Percentiles rank a stretch among this genome's conserved stretches.
phyloP scores from a whole-genome alignment of 1,284 basidiomycete genomes.

The Xanthoconium separans region DNA sequence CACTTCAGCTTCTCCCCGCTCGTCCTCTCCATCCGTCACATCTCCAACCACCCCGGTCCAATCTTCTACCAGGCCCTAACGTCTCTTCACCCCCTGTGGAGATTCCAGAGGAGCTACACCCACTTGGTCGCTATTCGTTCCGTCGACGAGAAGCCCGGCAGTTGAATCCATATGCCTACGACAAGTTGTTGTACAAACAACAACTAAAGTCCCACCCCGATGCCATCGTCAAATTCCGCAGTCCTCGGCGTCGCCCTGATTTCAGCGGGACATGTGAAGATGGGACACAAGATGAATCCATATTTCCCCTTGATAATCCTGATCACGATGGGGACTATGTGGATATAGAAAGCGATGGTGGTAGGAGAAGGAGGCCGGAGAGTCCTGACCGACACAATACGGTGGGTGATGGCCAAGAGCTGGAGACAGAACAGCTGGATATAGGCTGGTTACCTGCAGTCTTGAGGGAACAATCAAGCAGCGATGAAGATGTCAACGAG shows the following conservation, averaged over 20 bases:
- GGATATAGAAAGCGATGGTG: constrained; percentile 12
- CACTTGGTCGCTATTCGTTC: constrained; percentile 45
- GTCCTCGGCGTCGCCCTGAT: constrained; percentile 22
- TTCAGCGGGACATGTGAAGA: constrained; percentile 17
- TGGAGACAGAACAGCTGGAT: not conserved
- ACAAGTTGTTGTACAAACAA: constrained; percentile 46
- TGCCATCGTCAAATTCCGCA: constrained; percentile 51
- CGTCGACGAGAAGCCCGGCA: constrained; percentile 51
- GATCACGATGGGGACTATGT: constrained; percentile 30
- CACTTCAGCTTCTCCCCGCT: constrained; percentile 18
- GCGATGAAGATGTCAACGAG: constrained; percentile 40
- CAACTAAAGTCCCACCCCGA: constrained; percentile 51
- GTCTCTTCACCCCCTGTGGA: constrained; percentile 1
- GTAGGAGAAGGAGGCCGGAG: constrained; percentile 14
- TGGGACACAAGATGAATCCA: constrained; percentile 31
- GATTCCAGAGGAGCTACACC: constrained; percentile 19
- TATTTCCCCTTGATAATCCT: constrained; percentile 18
- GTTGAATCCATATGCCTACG: constrained; percentile 53
- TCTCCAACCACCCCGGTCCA: not conserved
- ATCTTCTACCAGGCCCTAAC: not conserved
- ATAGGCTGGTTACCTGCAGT: constrained; percentile 29
- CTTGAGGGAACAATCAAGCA: constrained; percentile 37
- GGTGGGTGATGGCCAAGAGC: not conserved
- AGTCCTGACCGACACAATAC: constrained; percentile 6
- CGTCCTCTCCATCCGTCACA: not conserved